Percentiles rank a stretch among this genome's conserved stretches.
Evolutionary conservation across 2,329 filamentous ascomycete genomes (phyloP).

Genomic region (Gyromitra esculenta): DNA sequence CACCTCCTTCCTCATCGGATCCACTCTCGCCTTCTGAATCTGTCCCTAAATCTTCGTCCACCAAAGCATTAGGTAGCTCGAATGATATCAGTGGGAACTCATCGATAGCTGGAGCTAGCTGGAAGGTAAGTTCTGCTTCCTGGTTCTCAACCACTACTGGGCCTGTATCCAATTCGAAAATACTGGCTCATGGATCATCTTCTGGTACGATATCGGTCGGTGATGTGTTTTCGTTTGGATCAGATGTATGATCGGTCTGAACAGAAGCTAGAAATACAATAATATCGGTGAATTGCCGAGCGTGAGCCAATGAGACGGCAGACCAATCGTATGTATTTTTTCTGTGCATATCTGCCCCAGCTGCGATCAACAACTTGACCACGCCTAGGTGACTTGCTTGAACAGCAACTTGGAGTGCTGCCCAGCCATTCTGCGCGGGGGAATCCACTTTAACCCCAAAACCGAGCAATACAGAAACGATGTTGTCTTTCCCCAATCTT

Average conservation of each 20-base stretch:
- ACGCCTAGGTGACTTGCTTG: constrained; percentile 11
- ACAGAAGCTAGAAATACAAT: background rate
- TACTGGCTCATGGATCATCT: constrained; percentile 22
- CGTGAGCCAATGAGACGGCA: constrained; percentile 9
- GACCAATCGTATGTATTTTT: constrained; percentile 16
- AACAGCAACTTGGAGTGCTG: constrained; percentile 26
- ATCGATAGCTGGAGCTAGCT: constrained; percentile 20
- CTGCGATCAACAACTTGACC: constrained; percentile 16
- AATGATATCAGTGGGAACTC: constrained; percentile 7
- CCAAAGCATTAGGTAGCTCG: constrained; percentile 4
- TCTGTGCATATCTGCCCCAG: constrained; percentile 9
- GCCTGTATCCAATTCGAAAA: constrained; percentile 23
- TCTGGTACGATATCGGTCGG: background rate
- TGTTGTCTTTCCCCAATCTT: constrained; percentile 14
- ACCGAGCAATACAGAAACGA: constrained; percentile 9
- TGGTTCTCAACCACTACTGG: constrained; percentile 15
- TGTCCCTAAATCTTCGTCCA: background rate
- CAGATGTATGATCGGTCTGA: background rate
- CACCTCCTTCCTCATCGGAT: no score
- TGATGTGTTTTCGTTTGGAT: background rate
- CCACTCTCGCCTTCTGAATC: background rate
- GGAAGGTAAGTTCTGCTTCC: constrained; percentile 15
- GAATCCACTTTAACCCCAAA: constrained; percentile 18
- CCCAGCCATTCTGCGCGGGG: constrained; percentile 13
- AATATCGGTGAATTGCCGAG: constrained; percentile 17